Conservation (phyloP, 192 early-diverging fungal species). For the Dimargaris cristalligena region DNA sequence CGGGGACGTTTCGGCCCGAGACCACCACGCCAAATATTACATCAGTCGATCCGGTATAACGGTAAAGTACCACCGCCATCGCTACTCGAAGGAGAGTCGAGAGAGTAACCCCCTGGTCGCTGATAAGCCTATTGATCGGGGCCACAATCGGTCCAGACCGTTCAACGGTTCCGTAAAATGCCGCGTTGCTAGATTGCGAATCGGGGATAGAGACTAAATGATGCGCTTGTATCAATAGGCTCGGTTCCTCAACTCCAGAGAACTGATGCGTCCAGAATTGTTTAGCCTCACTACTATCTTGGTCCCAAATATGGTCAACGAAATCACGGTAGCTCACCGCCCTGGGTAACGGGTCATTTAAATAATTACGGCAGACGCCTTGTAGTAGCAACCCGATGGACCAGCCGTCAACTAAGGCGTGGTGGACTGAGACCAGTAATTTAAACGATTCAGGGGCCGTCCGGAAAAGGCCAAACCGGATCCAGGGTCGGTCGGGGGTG, state of each 20-base stretch:
- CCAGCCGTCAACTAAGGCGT: neutral
- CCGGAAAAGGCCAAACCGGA: neutral
- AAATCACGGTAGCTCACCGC: neutral
- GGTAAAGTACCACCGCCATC: neutral
- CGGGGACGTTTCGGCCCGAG: constrained; percentile 5
- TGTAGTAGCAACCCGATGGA: neutral
- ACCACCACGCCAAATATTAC: neutral
- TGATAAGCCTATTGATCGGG: neutral
- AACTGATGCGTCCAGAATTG: neutral
- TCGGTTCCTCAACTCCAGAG: neutral
- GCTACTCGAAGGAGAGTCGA: neutral
- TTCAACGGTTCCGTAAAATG: neutral
- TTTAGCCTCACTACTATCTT: neutral
- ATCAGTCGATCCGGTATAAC: neutral
- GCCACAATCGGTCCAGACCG: neutral
- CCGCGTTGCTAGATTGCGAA: neutral
- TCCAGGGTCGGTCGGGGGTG: too few relatives aligned
- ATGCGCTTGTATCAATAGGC: neutral
- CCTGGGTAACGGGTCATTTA: neutral
- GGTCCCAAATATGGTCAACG: neutral
- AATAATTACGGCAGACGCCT: neutral
- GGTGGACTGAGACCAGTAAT: neutral
- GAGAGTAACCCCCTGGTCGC: neutral
- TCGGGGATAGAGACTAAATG: neutral
- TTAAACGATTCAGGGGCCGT: neutral